phyloP scores from a whole-genome alignment of 2,329 filamentous ascomycete species.

The Acephala macrosclerotiorum region DNA sequence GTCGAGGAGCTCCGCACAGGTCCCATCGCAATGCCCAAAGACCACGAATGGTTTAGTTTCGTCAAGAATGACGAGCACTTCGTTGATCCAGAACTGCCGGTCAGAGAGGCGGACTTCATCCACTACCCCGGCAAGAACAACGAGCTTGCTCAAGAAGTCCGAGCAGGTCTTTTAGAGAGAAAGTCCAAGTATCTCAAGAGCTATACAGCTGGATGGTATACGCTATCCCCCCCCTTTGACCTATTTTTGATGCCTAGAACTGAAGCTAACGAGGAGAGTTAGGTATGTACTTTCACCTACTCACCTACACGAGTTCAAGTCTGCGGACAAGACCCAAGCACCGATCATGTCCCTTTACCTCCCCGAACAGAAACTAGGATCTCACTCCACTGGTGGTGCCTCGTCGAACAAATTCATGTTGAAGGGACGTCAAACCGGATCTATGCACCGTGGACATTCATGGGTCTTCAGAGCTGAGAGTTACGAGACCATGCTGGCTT shows the following conservation, averaged over 20 bases:
- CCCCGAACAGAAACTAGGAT: constrained; percentile 93
- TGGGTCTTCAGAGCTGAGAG: constrained; percentile 77
- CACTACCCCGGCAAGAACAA: constrained; percentile 90
- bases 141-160: constrained; percentile 81
- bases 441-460: constrained; percentile 83
- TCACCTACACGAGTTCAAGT: constrained; percentile 98
- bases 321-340: constrained; percentile 89
- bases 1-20: constrained; percentile 84
- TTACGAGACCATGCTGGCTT: constrained; percentile 95
- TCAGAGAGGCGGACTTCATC: constrained; percentile 82
- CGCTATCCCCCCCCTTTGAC: constrained; percentile 27
- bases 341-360: constrained; percentile 97
- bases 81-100: constrained; percentile 81
- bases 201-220: constrained; percentile 74
- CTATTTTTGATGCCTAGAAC: not conserved
- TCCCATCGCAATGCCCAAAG: constrained; percentile 91
- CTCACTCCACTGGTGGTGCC: constrained; percentile 81
- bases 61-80: constrained; percentile 84
- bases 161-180: constrained; percentile 89
- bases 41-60: constrained; percentile 86
- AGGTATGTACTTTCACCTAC: constrained; percentile 97
- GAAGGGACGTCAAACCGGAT: constrained; percentile 91
- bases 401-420: constrained; percentile 98
- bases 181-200: constrained; percentile 99
- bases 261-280: constrained; percentile 20